These are phyloP conservation scores for Oryza brachyantha DNA, from an alignment of 176 grass and related monocot genomes.

Conservation along the genomic window DNA sequence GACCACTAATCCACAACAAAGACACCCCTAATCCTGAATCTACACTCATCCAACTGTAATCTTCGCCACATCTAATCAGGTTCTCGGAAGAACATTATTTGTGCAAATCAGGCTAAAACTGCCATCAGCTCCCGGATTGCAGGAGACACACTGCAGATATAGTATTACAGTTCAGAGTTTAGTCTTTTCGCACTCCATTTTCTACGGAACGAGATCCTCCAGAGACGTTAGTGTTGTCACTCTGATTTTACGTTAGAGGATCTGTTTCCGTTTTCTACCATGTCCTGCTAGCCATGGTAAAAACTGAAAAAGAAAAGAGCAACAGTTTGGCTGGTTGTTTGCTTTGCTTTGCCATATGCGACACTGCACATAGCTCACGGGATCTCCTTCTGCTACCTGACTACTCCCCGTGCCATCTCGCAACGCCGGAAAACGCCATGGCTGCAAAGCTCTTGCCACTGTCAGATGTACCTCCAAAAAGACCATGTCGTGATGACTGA, in stretches of 20 bases:
- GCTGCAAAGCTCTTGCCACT: neutral
- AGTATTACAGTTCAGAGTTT: too few species aligned
- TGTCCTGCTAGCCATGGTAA: neutral
- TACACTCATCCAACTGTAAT: neutral
- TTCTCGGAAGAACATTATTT: neutral
- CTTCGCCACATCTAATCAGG: neutral
- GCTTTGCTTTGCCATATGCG: neutral
- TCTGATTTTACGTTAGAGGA: too few species aligned
- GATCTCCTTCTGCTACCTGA: neutral
- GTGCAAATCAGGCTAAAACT: neutral
- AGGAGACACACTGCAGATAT: neutral
- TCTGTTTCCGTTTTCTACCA: neutral
- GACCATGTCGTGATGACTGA: neutral
- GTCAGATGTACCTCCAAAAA: conserved; percentile 1
- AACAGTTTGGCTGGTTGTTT: neutral
- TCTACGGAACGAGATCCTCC: too few species aligned
- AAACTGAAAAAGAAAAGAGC: neutral
- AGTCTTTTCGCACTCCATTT: too few species aligned
- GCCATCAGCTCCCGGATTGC: neutral
- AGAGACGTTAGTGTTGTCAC: too few species aligned
- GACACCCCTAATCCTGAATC: neutral
- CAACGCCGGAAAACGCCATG: neutral
- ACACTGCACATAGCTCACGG: neutral
- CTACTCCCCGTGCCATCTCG: neutral
- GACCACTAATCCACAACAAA: neutral